These are phyloP conservation scores for Rheum nobile DNA, from an alignment of 148 eudicot species.

Conservation along the genomic window DNA sequence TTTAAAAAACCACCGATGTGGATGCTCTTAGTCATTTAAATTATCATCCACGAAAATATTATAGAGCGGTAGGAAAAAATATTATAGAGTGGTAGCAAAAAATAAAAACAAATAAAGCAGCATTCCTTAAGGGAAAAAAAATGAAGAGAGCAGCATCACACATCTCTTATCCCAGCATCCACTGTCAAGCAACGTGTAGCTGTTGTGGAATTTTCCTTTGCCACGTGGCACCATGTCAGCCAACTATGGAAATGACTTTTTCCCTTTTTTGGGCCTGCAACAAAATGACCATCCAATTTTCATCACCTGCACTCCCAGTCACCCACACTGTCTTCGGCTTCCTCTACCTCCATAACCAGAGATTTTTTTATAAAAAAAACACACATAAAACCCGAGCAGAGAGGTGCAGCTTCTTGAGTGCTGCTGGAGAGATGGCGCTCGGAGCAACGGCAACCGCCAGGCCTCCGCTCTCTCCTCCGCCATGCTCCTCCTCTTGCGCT, in stretches of 20 bases:
- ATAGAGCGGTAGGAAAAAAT: too few species aligned
- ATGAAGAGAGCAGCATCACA: not conserved
- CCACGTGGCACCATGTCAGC: not conserved
- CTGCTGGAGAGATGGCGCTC: slow-evolving; percentile 23
- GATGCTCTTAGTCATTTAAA: too few species aligned
- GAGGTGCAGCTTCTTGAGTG: not conserved
- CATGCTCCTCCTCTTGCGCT: slow-evolving; percentile 11
- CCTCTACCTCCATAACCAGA: not conserved
- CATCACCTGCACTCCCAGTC: not conserved
- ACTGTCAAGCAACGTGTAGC: not conserved
- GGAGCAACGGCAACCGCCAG: slow-evolving; percentile 55
- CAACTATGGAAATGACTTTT: not conserved
- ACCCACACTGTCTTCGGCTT: not conserved
- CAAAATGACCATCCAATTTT: not conserved
- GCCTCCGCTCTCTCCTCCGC: slow-evolving; percentile 24
- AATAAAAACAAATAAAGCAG: too few species aligned
- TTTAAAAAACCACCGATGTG: too few species aligned
- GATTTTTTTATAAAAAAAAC: too few species aligned
- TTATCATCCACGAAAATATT: too few species aligned
- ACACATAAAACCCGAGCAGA: not conserved
- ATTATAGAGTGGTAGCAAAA: too few species aligned
- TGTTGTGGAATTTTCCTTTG: not conserved
- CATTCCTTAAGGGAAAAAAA: too few species aligned
- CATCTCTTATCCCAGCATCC: not conserved
- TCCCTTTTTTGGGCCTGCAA: not conserved